Evolutionary conservation across 1,284 basidiomycete species (phyloP), one percentile per base, ranked within the genome.

Genomic region (Tylopilus sp.): DNA sequence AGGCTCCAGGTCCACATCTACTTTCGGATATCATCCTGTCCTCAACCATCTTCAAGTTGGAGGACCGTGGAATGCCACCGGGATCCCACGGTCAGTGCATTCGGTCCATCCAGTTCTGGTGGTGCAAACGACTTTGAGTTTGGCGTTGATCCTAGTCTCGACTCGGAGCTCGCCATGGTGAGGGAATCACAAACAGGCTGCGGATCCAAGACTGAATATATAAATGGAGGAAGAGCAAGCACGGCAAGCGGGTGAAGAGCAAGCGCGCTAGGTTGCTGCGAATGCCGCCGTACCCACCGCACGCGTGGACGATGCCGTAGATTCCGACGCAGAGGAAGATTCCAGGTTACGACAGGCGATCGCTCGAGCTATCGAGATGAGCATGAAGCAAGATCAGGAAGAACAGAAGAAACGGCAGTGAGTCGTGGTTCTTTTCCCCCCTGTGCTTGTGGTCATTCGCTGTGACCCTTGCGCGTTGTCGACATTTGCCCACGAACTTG

Each of bases 121-220:
- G 74, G 68, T 15, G 70, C 68, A 41, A 81, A 77, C 49, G 79
- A 80, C 54, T 94, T 88, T 60, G 92, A 93, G 59, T 93, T 93
- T 59, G 93, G 91, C 40, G 85, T 99, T 15, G 96, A 99, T 68
- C 94, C 96, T 2, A 92, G 83, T 63, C 77, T 97, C 58, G 96
- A 98, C 69, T 97, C 97, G 1, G 96, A 99, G 66, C 76, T 99
- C 47, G 97, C 97, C 3, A 95, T 98, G 94, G 94, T 93, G 53
- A 51, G 72, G 25, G 35, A 49, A 39, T 38, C 1, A 11, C 33
- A 16, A 23, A 19, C 28, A 0, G 30, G 19, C 16, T 6, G 35
- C n/a, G 13, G 18, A 40, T 34, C 28, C 37, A 41, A 33, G 15
- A 16, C 38, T 56, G 28, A 54, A 29, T 34, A 92, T 99, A 86